These are phyloP conservation scores for Penicillium argentinense DNA, from an alignment of 495 filamentous ascomycete species.

Conservation along the genomic window DNA sequence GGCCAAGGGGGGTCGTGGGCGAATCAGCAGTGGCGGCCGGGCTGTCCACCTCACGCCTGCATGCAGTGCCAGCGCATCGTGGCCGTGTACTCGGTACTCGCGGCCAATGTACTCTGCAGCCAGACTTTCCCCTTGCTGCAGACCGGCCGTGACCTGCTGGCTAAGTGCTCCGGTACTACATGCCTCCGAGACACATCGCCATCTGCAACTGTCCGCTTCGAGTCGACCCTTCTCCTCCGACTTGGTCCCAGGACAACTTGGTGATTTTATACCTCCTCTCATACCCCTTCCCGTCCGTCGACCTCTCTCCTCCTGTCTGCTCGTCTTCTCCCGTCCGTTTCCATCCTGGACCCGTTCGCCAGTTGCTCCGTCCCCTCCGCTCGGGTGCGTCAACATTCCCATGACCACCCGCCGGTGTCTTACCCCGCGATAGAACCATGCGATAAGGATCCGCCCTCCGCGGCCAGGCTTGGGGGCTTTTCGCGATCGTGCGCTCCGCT, in stretches of 20 bases:
- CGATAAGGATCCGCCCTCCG: conserved; percentile 26
- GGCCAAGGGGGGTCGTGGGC: conserved; percentile 27
- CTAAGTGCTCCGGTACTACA: conserved; percentile 2
- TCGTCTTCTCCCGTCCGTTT: not conserved
- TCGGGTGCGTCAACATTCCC: conserved; percentile 16
- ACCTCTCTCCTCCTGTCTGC: conserved; percentile 1
- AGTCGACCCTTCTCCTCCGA: conserved; percentile 10
- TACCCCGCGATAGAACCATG: conserved; percentile 31
- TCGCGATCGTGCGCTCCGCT: conserved; percentile 24
- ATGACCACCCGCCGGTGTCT: conserved; percentile 14
- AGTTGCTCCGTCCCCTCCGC: conserved; percentile 5
- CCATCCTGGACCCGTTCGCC: conserved; percentile 22
- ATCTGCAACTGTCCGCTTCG: conserved; percentile 25
- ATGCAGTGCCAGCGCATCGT: conserved; percentile 35
- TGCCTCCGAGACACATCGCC: conserved; percentile 16
- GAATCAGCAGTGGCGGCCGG: conserved; percentile 25
- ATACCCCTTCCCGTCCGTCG: not conserved
- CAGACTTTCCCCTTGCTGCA: conserved; percentile 12
- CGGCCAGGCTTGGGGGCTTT: conserved; percentile 26
- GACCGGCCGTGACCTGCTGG: not conserved
- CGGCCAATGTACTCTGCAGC: conserved; percentile 11
- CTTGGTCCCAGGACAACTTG: not conserved
- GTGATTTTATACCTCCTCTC: conserved; percentile 8
- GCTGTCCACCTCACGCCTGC: conserved; percentile 35
- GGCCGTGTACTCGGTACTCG: conserved; percentile 17